Conservation (phyloP, 495 filamentous ascomycete genomes). For the Aspergillus nidulans region DNA sequence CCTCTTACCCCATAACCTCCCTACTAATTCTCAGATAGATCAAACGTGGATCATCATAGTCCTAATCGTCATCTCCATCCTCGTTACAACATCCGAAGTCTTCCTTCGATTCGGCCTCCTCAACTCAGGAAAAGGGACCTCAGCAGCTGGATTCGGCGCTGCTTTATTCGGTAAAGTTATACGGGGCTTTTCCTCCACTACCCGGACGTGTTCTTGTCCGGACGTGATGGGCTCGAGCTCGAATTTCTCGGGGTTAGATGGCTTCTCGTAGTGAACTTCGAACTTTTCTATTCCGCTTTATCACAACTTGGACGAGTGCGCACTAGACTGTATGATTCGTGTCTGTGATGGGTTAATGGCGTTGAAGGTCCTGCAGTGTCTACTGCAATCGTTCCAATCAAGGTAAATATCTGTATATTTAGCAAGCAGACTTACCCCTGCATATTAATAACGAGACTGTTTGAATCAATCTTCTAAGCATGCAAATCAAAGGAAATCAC, state of each 20-base stretch:
- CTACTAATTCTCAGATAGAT: conserved; percentile 24
- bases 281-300: neutral
- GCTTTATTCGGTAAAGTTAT: conserved; percentile 14
- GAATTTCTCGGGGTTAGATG: conserved; percentile 1
- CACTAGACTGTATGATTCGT: neutral
- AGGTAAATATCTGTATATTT: too few relatives aligned
- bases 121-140: conserved; percentile 29
- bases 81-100: conserved; percentile 87
- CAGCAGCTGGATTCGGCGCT: conserved; percentile 11
- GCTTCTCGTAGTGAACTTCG: neutral
- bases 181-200: neutral
- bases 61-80: conserved; percentile 83
- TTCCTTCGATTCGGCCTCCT: conserved; percentile 81
- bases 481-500: too few relatives aligned
- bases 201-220: conserved; percentile 4
- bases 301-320: neutral
- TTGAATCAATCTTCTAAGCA: too few relatives aligned
- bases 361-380: too few relatives aligned
- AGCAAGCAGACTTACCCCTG: too few relatives aligned
- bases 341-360: too few relatives aligned
- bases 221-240: neutral
- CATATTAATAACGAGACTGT: too few relatives aligned
- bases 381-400: too few relatives aligned
- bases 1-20: neutral
- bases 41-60: conserved; percentile 98